A percentile compares a stretch with the other conserved stretches of the same genome.
Conservation (phyloP, 345 rosid genomes). For the Dipteronia sinensis region DNA sequence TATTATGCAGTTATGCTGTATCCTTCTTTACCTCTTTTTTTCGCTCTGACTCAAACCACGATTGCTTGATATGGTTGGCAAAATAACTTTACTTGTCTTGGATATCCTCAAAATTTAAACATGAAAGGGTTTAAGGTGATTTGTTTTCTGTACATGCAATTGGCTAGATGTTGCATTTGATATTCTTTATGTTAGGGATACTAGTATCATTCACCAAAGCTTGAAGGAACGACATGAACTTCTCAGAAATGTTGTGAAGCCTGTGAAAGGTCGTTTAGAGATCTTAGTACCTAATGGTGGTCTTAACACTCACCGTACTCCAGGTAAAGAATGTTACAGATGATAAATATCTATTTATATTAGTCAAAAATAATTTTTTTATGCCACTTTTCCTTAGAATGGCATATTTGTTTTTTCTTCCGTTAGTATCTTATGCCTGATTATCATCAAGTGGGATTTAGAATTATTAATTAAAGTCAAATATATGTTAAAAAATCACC, state of each 20-base stretch:
- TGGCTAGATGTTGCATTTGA: constrained; percentile 89
- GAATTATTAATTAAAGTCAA: not conserved
- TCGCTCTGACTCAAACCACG: constrained; percentile 12
- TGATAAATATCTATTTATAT: not conserved
- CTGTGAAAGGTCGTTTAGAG: constrained; percentile 85
- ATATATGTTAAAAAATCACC: not conserved
- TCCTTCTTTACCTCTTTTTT: constrained; percentile 46
- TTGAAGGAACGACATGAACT: constrained; percentile 90
- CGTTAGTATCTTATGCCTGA: not conserved
- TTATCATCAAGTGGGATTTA: not conserved
- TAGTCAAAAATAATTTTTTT: not conserved
- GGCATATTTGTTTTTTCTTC: not conserved
- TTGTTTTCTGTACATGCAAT: constrained; percentile 49
- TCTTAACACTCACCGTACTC: constrained; percentile 56
- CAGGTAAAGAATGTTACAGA: constrained; percentile 42
- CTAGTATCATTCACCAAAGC: constrained; percentile 92
- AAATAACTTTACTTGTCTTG: constrained; percentile 18
- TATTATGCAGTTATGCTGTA: constrained; percentile 89
- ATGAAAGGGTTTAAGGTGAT: constrained; percentile 1
- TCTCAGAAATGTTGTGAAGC: constrained; percentile 69
- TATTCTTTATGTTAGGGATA: constrained; percentile 90
- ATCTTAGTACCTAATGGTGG: constrained; percentile 79
- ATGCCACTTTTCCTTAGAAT: not conserved
- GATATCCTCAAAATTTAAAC: constrained; percentile 16
- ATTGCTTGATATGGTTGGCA: constrained; percentile 12